Percentiles rank a stretch among this genome's conserved stretches.
Conservation (phyloP, 1,284 basidiomycete genomes). For the Leccinum huronense region DNA sequence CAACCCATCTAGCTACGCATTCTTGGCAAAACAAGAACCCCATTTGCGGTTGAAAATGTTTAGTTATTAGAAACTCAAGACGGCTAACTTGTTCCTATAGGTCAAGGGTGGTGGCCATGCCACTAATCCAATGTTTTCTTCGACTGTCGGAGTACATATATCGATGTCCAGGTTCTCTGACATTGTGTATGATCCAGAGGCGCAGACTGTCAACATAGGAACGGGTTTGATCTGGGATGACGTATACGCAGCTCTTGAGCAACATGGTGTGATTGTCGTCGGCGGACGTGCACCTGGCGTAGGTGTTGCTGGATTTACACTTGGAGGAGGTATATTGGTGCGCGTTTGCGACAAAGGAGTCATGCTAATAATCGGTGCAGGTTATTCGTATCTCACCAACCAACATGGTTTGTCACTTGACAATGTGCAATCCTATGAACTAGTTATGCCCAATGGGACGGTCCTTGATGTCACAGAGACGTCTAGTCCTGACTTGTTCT, state of each 20-base stretch:
- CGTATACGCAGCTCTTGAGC: constrained; percentile 50
- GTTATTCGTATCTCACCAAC: constrained; percentile 22
- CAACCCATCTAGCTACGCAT: constrained; percentile 11
- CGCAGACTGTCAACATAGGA: constrained; percentile 41
- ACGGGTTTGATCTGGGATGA: constrained; percentile 58
- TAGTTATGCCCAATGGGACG: constrained; percentile 45
- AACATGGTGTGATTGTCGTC: constrained; percentile 47
- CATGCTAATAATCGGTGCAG: constrained; percentile 12
- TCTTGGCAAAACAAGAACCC: constrained; percentile 6
- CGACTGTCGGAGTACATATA: constrained; percentile 54
- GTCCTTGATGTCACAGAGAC: constrained; percentile 39
- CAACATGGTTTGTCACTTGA: constrained; percentile 49
- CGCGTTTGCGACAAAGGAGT: constrained; percentile 14
- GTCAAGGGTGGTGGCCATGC: constrained; percentile 22
- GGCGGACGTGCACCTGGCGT: constrained; percentile 52
- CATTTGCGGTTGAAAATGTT: constrained; percentile 16
- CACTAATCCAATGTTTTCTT: constrained; percentile 23
- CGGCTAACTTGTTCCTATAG: neutral
- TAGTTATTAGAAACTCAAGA: neutral
- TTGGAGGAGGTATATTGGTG: constrained; percentile 52
- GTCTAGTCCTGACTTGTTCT: constrained; percentile 45
- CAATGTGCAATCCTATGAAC: constrained; percentile 44
- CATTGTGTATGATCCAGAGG: constrained; percentile 40
- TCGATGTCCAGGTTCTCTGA: constrained; percentile 51
- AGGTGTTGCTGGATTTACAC: constrained; percentile 53